phyloP scores from a whole-genome alignment of 1,284 basidiomycete genomes.

The Flammula alnicola region DNA sequence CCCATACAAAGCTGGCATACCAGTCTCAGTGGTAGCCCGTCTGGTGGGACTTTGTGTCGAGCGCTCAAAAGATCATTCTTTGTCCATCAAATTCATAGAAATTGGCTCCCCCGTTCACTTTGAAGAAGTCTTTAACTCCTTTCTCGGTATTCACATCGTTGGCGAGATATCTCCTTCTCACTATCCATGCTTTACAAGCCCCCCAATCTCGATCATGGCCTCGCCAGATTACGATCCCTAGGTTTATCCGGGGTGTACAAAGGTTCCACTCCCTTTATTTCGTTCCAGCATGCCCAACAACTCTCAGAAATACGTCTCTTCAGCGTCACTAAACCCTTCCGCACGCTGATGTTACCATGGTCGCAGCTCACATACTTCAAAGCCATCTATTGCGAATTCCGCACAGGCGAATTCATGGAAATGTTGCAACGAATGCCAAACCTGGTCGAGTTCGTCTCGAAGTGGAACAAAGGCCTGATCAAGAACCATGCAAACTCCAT shows the following conservation, averaged over 20 bases:
- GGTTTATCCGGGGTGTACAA: conserved; percentile 11
- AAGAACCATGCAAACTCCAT: neutral
- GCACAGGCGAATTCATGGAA: conserved; percentile 16
- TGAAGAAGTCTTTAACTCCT: conserved; percentile 11
- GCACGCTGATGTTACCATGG: conserved; percentile 12
- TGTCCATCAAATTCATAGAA: conserved; percentile 15
- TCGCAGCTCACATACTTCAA: conserved; percentile 12
- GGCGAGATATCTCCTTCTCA: conserved; percentile 16
- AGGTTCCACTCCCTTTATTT: neutral
- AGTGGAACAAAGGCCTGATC: conserved; percentile 16
- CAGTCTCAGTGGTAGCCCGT: conserved; percentile 4
- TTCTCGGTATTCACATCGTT: conserved; percentile 13
- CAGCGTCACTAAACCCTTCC: conserved; percentile 8
- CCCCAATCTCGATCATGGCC: conserved; percentile 7
- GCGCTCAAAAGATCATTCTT: conserved; percentile 9
- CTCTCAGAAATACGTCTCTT: conserved; percentile 4
- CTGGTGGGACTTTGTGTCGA: conserved; percentile 6
- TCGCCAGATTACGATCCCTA: conserved; percentile 6
- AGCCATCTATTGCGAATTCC: conserved; percentile 12
- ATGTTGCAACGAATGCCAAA: conserved; percentile 13
- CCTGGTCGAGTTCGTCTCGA: conserved; percentile 9
- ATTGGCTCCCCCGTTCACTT: conserved; percentile 11
- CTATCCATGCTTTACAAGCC: conserved; percentile 13
- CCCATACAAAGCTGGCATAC: conserved; percentile 5
- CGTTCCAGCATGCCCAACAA: conserved; percentile 8